Base-by-base conservation (phyloP, 495 filamentous ascomycete genomes). In the Aspergillus hancockii region DNA sequence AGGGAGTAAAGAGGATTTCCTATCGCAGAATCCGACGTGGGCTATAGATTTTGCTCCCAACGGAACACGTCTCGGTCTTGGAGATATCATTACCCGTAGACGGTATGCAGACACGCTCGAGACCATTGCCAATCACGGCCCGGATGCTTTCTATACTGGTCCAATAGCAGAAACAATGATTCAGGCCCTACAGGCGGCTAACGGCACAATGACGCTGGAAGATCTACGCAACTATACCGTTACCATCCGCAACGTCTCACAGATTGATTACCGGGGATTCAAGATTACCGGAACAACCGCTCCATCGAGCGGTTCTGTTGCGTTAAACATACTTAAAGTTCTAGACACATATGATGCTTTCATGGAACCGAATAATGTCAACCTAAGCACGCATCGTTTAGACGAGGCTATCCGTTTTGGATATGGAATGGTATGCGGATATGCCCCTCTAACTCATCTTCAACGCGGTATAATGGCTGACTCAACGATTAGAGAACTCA, bases 31-130 rank as follows among this genome's bases (percentile, higher is more conserved):
- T 57, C 89, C 90, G 0, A 80, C 82, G 0, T 97, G 90, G 88
- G 90, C 92, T 4, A 66, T 89, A 21, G 93, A 97, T 61, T 97
- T 96, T 70, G 92, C 92, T 14, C 93, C 93, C 0, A 87, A 93
- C 54, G 88, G 88, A 4, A 88, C 81, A 0, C 75, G 88, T 3
- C 65, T 96, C 0, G 78, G 79, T 12, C 67, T 92, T 9, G 89
- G 88, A 12, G 91, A 96, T 38, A 87, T 71, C 0, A 89, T 97
- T 53, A 92, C 90, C 0, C 77, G 92, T 25, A 87, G 84, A 62
- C 81, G 93, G 21, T 92, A 89, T 69, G 92, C 90, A 12, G 74
- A 89, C 57, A 92, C 91, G 0, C 79, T 97, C 0, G 85, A 92
- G 58, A 77, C 79, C 6, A 89, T 97, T 66, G 89, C 90, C 0